phyloP scores from a whole-genome alignment of 768 basidiomycete genomes.

The Baorangia bicolor region DNA sequence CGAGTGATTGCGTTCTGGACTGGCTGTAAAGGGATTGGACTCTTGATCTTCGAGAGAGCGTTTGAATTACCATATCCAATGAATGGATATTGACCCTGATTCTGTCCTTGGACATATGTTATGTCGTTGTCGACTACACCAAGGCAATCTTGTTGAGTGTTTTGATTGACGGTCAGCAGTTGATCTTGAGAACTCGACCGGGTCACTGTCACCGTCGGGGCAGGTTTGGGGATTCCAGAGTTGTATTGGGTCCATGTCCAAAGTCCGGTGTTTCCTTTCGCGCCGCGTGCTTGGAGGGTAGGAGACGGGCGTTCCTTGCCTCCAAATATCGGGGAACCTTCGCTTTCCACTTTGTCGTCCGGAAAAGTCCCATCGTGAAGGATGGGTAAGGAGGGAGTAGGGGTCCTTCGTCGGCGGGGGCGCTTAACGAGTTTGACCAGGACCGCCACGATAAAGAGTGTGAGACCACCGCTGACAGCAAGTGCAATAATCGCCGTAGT shows the following conservation, averaged over 20 bases:
- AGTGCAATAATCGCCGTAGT: constrained; percentile 51
- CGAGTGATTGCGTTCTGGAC: constrained; percentile 41
- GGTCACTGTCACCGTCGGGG: constrained; percentile 23
- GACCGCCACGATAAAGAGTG: constrained; percentile 49
- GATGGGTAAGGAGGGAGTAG: constrained; percentile 74
- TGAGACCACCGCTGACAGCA: constrained; percentile 48
- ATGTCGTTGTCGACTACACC: constrained; percentile 3
- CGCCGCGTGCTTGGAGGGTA: constrained; percentile 26
- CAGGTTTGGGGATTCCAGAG: constrained; percentile 34
- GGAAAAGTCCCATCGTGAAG: constrained; percentile 55
- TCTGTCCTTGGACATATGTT: constrained; percentile 15
- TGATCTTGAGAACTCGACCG: constrained; percentile 23
- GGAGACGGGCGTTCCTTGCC: constrained; percentile 62
- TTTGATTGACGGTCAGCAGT: constrained; percentile 6
- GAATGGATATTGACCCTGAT: constrained; percentile 23
- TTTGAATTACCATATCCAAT: constrained; percentile 25
- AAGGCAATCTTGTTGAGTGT: constrained; percentile 6
- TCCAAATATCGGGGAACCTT: constrained; percentile 76
- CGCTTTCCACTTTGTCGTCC: constrained; percentile 43
- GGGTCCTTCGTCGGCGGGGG: constrained; percentile 52
- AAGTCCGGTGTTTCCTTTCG: constrained; percentile 41
- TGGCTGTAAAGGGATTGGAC: constrained; percentile 38
- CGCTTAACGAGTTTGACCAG: constrained; percentile 47
- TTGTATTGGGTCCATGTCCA: constrained; percentile 62
- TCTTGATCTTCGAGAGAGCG: constrained; percentile 22